A percentile compares a stretch with the other conserved stretches of the same genome.
Conservation (phyloP, 805 yeast species). For the Geotrichum ghanense region DNA sequence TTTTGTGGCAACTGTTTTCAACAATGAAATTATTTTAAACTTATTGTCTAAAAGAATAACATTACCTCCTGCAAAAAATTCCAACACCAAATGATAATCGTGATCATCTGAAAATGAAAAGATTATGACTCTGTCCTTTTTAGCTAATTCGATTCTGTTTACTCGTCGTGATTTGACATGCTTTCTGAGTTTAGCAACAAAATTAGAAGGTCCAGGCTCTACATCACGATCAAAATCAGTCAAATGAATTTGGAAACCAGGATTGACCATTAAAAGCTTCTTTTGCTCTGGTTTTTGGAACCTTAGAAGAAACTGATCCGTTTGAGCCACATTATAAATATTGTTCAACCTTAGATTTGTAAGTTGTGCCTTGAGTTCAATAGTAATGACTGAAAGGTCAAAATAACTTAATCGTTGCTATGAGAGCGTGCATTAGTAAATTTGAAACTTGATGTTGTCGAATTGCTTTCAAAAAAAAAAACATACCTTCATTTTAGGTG, state of each 20-base stretch:
- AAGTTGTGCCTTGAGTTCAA: constrained; percentile 49
- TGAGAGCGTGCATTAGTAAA: constrained; percentile 10
- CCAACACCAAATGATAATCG: constrained; percentile 60
- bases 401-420: constrained; percentile 81
- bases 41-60: constrained; percentile 64
- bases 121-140: constrained; percentile 73
- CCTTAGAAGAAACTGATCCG: constrained; percentile 60
- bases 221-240: constrained; percentile 76
- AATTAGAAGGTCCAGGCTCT: constrained; percentile 72
- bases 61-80: constrained; percentile 93
- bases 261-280: constrained; percentile 63
- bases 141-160: constrained; percentile 60
- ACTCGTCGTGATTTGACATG: constrained; percentile 74
- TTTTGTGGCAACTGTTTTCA: constrained; percentile 63
- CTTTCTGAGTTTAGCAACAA: constrained; percentile 76
- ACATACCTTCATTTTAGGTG: too few species aligned
- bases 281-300: constrained; percentile 50
- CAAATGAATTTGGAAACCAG: constrained; percentile 70
- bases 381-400: constrained; percentile 61
- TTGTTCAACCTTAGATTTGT: constrained; percentile 67
- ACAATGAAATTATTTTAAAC: constrained; percentile 55
- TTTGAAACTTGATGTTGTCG: too few species aligned
- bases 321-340: constrained; percentile 67
- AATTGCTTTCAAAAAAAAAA: too few species aligned
- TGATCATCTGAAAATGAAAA: constrained; percentile 76